Evolutionary conservation across 164 flowering plant genomes (phyloP), one percentile per base, ranked within the genome.

Genomic region (Santalum album): DNA sequence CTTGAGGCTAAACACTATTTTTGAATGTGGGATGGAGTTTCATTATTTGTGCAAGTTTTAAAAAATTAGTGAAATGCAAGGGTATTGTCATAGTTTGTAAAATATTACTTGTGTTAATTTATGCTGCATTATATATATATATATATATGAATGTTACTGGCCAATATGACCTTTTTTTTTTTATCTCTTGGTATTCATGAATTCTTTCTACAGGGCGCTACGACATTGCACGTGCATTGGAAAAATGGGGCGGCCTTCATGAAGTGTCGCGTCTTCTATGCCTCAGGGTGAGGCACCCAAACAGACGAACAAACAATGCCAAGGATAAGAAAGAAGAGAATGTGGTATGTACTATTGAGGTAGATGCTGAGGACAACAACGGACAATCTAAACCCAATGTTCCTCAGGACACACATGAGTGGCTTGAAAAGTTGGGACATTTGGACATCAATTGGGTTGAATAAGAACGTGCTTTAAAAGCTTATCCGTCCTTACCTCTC

Each of bases 211-310:
- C 73, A 91, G 98, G 98, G 40, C 83, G 96, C 5, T 91, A 82
- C 57, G 95, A 91, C 69, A 86, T 91, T 65, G 98, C 98, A 2
- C 90, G 98, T 6, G 92, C 96, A 29, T 60, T 91, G 59, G 98
- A 91, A 69, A 88, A 88, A 70, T 88, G 96, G 98, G 98, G 98
- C 10, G 98, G 98, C 16, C 84, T 91, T 19, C 95, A 75, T 53
- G 96, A 91, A 77, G 96, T 88, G 27, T 79, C 98, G 21, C 90
- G 95, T 6, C 88, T 91, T 40, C 56, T 91, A 6, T 71, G 82
- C 0, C 84, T 91, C 12, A 82, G 81, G 61, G 81, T 83, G 57
- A 78, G 96, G 59, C 85, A 78, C 58, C 87, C 84, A 0, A 83
- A 69, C 60, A 71, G 87, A 65, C 83, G 74, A 57, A 40, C 67